Percentiles rank a stretch among this genome's conserved stretches.
Conservation (phyloP, 768 basidiomycete species). For the Tricholoma sp. region DNA sequence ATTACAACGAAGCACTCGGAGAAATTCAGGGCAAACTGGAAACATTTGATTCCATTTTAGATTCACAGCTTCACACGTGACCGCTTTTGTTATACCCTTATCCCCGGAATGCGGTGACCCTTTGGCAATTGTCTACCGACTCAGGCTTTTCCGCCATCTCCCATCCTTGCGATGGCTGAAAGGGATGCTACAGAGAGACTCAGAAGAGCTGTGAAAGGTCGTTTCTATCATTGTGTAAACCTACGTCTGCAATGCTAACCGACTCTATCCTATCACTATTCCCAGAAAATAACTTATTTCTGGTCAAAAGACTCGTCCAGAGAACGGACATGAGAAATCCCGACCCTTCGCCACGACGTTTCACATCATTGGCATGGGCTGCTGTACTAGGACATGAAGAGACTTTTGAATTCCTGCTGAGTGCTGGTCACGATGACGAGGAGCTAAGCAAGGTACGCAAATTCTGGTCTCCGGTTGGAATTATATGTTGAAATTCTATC, state of each 20-base stretch:
- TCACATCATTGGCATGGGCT: conserved; percentile 90
- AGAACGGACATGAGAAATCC: conserved; percentile 89
- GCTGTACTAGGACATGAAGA: conserved; percentile 86
- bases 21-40: not conserved
- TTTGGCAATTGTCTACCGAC: conserved; percentile 3
- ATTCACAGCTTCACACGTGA: conserved; percentile 11
- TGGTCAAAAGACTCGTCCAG: conserved; percentile 84
- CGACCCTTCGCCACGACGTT: conserved; percentile 67
- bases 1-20: not conserved
- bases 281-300: conserved; percentile 96
- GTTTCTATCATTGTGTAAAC: conserved; percentile 5
- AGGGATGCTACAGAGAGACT: conserved; percentile 73
- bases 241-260: conserved; percentile 7
- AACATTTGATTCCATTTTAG: conserved; percentile 2
- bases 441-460: conserved; percentile 76
- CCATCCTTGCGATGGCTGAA: conserved; percentile 61
- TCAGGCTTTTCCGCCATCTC: conserved; percentile 2
- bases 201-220: conserved; percentile 78
- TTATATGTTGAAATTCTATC: not conserved
- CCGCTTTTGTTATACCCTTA: conserved; percentile 1
- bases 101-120: not conserved
- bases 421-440: conserved; percentile 86
- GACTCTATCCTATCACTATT: conserved; percentile 12
- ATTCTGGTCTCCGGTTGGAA: not conserved
- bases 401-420: conserved; percentile 87